Percentiles rank a stretch among this genome's conserved stretches.
Evolutionary conservation across 371 early-diverging fungal species (phyloP).

Genomic region (Umbelopsis sp.): DNA sequence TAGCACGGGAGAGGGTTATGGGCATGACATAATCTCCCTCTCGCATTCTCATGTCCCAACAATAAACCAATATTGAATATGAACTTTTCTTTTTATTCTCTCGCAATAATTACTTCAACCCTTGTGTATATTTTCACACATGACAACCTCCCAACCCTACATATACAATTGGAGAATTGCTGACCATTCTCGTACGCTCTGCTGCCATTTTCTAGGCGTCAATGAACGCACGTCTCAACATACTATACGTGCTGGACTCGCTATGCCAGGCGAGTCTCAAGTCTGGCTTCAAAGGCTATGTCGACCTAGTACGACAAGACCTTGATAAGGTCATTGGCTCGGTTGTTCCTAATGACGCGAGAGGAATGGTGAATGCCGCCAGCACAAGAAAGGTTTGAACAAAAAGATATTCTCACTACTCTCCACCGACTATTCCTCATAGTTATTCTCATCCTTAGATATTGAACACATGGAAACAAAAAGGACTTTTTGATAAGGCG

Average conservation of each 20-base stretch:
- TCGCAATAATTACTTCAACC: neutral
- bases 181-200: slow-evolving; percentile 1
- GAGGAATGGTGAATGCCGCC: slow-evolving; percentile 73
- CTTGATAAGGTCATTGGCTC: slow-evolving; percentile 57
- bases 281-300: slow-evolving; percentile 58
- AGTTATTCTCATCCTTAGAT: slow-evolving; percentile 29
- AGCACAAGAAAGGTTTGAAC: slow-evolving; percentile 65
- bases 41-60: slow-evolving; percentile 1
- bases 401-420: neutral
- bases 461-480: slow-evolving; percentile 48
- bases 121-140: neutral
- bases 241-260: slow-evolving; percentile 77
- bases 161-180: slow-evolving; percentile 17
- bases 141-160: neutral
- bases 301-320: slow-evolving; percentile 62
- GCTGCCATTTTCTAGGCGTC: slow-evolving; percentile 48
- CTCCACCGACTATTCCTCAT: neutral
- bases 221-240: slow-evolving; percentile 68
- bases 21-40: slow-evolving; percentile 4
- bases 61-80: neutral
- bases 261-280: slow-evolving; percentile 64
- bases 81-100: neutral
- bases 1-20: neutral
- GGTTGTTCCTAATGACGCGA: slow-evolving; percentile 65
- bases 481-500: slow-evolving; percentile 39